These are phyloP conservation scores for Basidiobolus meristosporus DNA, from an alignment of 371 early-diverging fungal species.

Conservation along the genomic window DNA sequence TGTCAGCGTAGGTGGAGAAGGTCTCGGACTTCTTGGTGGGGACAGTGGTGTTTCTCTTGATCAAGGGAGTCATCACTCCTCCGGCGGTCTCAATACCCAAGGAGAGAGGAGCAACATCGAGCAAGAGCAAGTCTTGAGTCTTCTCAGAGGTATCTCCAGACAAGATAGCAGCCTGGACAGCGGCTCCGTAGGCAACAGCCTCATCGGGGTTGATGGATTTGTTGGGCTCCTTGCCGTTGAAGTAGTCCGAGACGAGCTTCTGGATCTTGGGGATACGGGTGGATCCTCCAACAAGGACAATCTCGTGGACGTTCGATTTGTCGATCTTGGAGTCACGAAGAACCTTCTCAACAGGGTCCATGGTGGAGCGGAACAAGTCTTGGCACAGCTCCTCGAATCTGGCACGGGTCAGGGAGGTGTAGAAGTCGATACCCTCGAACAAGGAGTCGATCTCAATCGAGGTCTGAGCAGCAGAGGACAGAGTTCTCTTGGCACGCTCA, in stretches of 20 bases:
- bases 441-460: slow-evolving; percentile 69
- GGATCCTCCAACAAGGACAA: slow-evolving; percentile 98
- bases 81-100: too few species aligned
- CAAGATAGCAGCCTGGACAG: slow-evolving; percentile 93
- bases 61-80: too few species aligned
- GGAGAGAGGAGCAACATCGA: too few species aligned
- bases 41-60: too few species aligned
- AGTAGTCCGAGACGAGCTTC: slow-evolving; percentile 90
- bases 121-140: too few species aligned
- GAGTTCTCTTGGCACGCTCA: too few species aligned
- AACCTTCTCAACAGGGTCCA: slow-evolving; percentile 92
- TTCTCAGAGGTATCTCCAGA: too few species aligned
- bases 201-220: slow-evolving; percentile 97
- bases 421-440: slow-evolving; percentile 81
- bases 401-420: slow-evolving; percentile 89
- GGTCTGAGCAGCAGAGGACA: too few species aligned
- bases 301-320: slow-evolving; percentile 83
- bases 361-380: slow-evolving; percentile 82
- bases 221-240: slow-evolving; percentile 95
- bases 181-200: slow-evolving; percentile 98
- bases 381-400: slow-evolving; percentile 94
- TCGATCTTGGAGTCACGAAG: slow-evolving; percentile 86
- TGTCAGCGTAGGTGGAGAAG: too few species aligned
- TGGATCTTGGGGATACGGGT: slow-evolving; percentile 99
- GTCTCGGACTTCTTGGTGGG: too few species aligned